Conservation (phyloP, 768 basidiomycete species). For the Tylopilus balloui region DNA sequence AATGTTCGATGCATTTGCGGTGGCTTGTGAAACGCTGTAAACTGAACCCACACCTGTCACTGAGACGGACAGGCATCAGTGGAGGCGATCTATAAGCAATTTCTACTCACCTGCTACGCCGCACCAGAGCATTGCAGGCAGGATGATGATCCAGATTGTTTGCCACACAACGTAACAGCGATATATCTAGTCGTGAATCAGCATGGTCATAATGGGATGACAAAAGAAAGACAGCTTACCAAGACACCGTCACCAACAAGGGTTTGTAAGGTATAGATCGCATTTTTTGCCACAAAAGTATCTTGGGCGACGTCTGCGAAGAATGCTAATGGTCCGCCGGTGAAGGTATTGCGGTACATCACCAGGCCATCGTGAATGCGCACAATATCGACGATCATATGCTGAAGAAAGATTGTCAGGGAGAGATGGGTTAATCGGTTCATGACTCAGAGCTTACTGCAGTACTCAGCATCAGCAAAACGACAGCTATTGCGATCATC, state of each 20-base stretch:
- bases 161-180: background rate
- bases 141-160: background rate
- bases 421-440: background rate
- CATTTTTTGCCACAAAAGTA: background rate
- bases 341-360: background rate
- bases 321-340: background rate
- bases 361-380: background rate
- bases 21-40: background rate
- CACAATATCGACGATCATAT: background rate
- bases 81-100: background rate
- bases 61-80: background rate
- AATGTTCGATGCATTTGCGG: background rate
- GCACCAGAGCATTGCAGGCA: constrained; percentile 1
- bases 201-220: background rate
- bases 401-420: background rate
- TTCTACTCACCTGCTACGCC: background rate
- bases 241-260: background rate
- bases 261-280: background rate
- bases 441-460: background rate
- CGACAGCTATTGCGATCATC: background rate
- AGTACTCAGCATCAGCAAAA: background rate
- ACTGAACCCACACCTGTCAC: background rate
- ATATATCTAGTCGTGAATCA: background rate
- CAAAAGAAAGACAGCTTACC: too few species aligned
- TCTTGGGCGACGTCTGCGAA: background rate